Conservation (phyloP, 1,284 basidiomycete species). For the Mycena citricolor region DNA sequence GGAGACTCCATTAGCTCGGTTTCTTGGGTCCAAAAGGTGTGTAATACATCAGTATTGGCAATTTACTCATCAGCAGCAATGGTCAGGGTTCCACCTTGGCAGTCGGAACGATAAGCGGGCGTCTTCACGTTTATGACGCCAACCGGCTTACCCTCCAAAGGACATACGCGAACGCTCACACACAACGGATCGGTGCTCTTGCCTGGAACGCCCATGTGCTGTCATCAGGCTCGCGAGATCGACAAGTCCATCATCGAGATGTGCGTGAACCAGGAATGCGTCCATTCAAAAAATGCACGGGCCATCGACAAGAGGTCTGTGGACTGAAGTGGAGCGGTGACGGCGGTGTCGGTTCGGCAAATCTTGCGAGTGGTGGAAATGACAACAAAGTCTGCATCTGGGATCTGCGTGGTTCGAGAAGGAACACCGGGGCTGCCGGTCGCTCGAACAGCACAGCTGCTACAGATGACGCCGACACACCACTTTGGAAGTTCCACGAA, state of each 20-base stretch:
- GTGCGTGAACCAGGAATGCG: conserved; percentile 73
- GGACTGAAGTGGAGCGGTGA: conserved; percentile 90
- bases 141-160: conserved; percentile 74
- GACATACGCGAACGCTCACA: conserved; percentile 87
- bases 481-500: conserved; percentile 93
- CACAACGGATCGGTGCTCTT: conserved; percentile 87
- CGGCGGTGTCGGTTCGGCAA: conserved; percentile 54
- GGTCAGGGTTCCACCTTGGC: conserved; percentile 84
- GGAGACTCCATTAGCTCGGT: conserved; percentile 81
- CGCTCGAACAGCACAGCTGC: conserved; percentile 4
- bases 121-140: conserved; percentile 96
- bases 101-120: conserved; percentile 86
- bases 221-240: conserved; percentile 90
- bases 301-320: conserved; percentile 95
- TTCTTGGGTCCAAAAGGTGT: conserved; percentile 88
- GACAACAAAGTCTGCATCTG: conserved; percentile 99
- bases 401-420: conserved; percentile 71
- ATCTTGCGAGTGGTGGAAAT: conserved; percentile 93
- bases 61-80: background rate
- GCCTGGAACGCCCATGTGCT: conserved; percentile 93
- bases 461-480: conserved; percentile 43
- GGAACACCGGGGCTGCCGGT: conserved; percentile 34
- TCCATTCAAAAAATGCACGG: conserved; percentile 77
- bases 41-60: conserved; percentile 21
- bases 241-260: conserved; percentile 90